Evolutionary conservation across 331 rosid species (phyloP).

Genomic region (Acacia pycnantha): DNA sequence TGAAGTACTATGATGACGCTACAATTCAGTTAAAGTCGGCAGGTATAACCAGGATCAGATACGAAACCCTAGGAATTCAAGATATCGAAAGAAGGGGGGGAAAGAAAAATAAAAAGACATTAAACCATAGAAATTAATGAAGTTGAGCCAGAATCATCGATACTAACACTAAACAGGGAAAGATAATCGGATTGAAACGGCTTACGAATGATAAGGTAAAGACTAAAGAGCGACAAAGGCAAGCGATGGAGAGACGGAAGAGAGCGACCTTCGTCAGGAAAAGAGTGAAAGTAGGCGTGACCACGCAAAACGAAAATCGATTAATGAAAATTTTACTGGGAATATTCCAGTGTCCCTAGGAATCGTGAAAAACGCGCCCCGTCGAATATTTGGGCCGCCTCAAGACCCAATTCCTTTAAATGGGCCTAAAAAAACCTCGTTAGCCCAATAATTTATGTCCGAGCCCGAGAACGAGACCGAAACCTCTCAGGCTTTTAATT

Average conservation of each 20-base stretch:
- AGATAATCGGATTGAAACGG: constrained; percentile 18
- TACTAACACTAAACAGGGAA: constrained; percentile 15
- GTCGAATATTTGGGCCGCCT: background rate
- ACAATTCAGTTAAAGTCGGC: background rate
- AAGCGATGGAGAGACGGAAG: constrained; percentile 3
- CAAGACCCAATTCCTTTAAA: background rate
- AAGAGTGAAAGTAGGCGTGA: background rate
- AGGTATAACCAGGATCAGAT: constrained; percentile 12
- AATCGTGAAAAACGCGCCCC: background rate
- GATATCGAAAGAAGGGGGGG: background rate
- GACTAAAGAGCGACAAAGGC: constrained; percentile 9
- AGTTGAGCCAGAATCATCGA: background rate
- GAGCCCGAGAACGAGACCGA: background rate
- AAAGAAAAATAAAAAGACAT: background rate
- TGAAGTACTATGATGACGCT: background rate
- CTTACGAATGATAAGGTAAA: constrained; percentile 16
- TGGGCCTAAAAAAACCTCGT: background rate
- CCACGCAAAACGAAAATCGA: background rate
- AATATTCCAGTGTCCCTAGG: background rate
- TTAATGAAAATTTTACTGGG: background rate
- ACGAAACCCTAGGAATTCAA: constrained; percentile 44
- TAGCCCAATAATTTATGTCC: background rate
- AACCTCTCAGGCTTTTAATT: background rate
- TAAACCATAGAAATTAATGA: background rate
- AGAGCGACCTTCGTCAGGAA: background rate